phyloP scores from a whole-genome alignment of 805 yeast genomes.

The Candida incommunis region DNA sequence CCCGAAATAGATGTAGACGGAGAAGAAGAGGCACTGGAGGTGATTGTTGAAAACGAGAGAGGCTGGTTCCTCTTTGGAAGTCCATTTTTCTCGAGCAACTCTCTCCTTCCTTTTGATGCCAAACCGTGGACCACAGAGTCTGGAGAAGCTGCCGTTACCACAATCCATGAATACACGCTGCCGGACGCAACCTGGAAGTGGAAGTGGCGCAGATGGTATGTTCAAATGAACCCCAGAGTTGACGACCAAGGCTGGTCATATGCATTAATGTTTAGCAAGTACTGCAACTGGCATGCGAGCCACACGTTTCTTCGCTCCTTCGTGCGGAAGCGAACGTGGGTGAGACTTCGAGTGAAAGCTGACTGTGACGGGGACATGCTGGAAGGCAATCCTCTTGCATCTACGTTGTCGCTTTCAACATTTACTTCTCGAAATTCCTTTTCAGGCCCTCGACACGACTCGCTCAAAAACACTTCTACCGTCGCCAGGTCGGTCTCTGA shows the following conservation, averaged over 20 bases:
- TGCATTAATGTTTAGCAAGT: constrained; percentile 31
- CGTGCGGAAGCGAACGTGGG: constrained; percentile 59
- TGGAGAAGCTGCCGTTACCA: constrained; percentile 17
- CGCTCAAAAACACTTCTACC: not conserved
- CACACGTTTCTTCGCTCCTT: constrained; percentile 41
- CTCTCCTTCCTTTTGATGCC: constrained; percentile 26
- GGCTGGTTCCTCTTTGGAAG: constrained; percentile 26
- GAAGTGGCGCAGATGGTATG: constrained; percentile 62
- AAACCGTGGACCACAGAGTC: constrained; percentile 20
- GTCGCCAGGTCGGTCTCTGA: not conserved
- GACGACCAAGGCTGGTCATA: constrained; percentile 85
- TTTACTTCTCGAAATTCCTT: not conserved
- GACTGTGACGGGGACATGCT: not conserved
- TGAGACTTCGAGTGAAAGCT: constrained; percentile 21
- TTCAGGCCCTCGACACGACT: too few species aligned
- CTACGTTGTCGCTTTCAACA: not conserved
- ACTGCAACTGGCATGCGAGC: constrained; percentile 45
- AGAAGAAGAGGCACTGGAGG: constrained; percentile 14
- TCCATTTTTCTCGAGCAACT: constrained; percentile 21
- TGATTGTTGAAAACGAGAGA: constrained; percentile 27
- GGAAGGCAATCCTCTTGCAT: not conserved
- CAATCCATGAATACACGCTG: constrained; percentile 20
- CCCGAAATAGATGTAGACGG: not conserved
- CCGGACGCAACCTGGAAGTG: constrained; percentile 54
- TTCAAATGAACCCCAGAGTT: constrained; percentile 51